Evolutionary conservation across 179 eudicot genomes (phyloP).

Genomic region (Corrigiola litoralis): DNA sequence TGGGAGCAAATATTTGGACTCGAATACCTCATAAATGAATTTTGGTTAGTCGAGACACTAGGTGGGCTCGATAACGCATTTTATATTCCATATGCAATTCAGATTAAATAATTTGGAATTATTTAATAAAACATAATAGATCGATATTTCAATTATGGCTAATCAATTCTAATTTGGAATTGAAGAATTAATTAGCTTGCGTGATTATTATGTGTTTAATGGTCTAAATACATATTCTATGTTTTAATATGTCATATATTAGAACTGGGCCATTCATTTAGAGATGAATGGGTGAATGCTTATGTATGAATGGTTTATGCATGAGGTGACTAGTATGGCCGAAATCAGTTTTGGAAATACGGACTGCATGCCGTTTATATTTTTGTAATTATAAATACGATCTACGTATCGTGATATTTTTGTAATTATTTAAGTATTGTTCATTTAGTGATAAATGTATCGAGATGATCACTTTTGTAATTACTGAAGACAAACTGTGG

Average conservation of each 20-base stretch:
- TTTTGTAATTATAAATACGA: background rate
- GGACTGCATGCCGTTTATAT: background rate
- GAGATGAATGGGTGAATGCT: background rate
- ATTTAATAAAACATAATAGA: background rate
- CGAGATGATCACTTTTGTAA: too few relatives aligned
- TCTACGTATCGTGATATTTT: background rate
- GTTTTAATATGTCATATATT: too few relatives aligned
- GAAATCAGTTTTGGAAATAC: background rate
- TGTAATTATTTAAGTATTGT: background rate
- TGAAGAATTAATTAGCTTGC: background rate
- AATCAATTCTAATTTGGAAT: background rate
- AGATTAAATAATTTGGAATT: background rate
- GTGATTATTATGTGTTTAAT: background rate
- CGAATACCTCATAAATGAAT: too few relatives aligned
- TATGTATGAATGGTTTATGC: background rate
- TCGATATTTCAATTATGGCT: background rate
- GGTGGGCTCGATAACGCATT: background rate
- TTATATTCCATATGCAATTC: background rate
- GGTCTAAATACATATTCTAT: background rate
- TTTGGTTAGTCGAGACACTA: background rate
- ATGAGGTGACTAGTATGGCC: background rate
- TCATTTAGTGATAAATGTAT: too few relatives aligned
- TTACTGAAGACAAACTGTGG: background rate
- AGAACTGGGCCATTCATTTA: background rate
- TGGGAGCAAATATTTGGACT: background rate